A percentile compares a stretch with the other conserved stretches of the same genome.
phyloP scores from a whole-genome alignment of 2,329 filamentous ascomycete species.

The Fusarium continuum region DNA sequence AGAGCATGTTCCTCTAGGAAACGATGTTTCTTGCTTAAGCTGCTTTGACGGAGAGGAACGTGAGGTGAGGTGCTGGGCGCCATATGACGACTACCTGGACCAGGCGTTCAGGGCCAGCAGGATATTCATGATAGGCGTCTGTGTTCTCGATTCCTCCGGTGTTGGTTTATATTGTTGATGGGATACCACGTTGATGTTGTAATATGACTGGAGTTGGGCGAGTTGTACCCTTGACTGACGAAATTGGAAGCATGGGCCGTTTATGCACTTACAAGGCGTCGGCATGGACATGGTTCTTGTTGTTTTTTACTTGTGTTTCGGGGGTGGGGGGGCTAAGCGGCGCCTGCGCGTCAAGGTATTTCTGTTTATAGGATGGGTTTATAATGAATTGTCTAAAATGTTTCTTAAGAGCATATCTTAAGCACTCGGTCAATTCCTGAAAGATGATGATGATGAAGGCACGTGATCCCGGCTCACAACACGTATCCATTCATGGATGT shows the following conservation, averaged over 20 bases:
- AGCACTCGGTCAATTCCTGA: not conserved
- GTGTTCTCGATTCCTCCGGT: conserved; percentile 32
- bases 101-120: conserved; percentile 41
- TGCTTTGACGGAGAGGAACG: conserved; percentile 23
- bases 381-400: conserved; percentile 41
- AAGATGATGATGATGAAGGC: conserved; percentile 1
- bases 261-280: conserved; percentile 45
- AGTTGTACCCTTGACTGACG: conserved; percentile 33
- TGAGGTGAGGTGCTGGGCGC: conserved; percentile 40
- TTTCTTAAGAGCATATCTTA: conserved; percentile 7
- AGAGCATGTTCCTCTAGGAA: conserved; percentile 63
- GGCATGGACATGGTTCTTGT: conserved; percentile 36
- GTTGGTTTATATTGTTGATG: conserved; percentile 33
- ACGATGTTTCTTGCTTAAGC: conserved; percentile 5
- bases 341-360: conserved; percentile 35
- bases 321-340: conserved; percentile 37
- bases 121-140: conserved; percentile 38
- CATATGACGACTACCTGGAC: conserved; percentile 40
- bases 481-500: conserved; percentile 19
- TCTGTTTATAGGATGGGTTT: conserved; percentile 37
- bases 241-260: conserved; percentile 40
- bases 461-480: conserved; percentile 29
- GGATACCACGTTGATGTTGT: conserved; percentile 36
- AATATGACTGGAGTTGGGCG: conserved; percentile 44
- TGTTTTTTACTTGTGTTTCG: conserved; percentile 21